Percentiles rank a stretch among this genome's conserved stretches.
Conservation (phyloP, 169 alveolate genomes). For the Eimeria acervulina region DNA sequence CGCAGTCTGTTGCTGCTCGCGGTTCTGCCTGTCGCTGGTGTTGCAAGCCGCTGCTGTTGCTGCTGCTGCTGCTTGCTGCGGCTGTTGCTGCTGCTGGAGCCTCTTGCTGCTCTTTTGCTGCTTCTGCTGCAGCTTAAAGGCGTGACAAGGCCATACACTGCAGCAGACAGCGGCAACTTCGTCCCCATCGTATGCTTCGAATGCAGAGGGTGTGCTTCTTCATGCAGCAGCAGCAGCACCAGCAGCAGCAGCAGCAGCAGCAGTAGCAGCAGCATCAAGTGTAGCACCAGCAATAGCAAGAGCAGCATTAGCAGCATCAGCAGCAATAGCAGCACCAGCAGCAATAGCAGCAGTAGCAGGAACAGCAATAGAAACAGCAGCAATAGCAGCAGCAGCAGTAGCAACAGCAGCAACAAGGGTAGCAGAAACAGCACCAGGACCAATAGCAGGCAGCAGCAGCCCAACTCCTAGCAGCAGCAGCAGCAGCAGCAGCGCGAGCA, state of each 20-base stretch:
- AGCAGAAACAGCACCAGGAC: not conserved
- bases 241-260: slow-evolving; percentile 28
- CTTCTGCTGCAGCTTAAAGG: slow-evolving; percentile 67
- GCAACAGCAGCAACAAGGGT: not conserved
- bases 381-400: slow-evolving; percentile 32
- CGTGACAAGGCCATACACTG: slow-evolving; percentile 76
- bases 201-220: slow-evolving; percentile 77
- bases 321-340: not conserved
- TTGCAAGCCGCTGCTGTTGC: slow-evolving; percentile 7
- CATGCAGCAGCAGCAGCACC: slow-evolving; percentile 51
- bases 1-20: too few relatives aligned
- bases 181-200: slow-evolving; percentile 78
- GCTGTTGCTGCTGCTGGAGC: slow-evolving; percentile 53
- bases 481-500: slow-evolving; percentile 25
- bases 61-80: slow-evolving; percentile 1
- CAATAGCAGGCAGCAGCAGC: too few relatives aligned
- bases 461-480: too few relatives aligned
- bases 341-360: not conserved
- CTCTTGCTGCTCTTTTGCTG: slow-evolving; percentile 28
- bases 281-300: not conserved
- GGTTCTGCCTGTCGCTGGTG: not conserved
- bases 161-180: slow-evolving; percentile 77
- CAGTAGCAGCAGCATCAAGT: not conserved
- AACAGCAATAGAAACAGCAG: not conserved
- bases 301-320: not conserved